phyloP scores from a whole-genome alignment of 1,284 basidiomycete genomes.

The Puccinia polysora region DNA sequence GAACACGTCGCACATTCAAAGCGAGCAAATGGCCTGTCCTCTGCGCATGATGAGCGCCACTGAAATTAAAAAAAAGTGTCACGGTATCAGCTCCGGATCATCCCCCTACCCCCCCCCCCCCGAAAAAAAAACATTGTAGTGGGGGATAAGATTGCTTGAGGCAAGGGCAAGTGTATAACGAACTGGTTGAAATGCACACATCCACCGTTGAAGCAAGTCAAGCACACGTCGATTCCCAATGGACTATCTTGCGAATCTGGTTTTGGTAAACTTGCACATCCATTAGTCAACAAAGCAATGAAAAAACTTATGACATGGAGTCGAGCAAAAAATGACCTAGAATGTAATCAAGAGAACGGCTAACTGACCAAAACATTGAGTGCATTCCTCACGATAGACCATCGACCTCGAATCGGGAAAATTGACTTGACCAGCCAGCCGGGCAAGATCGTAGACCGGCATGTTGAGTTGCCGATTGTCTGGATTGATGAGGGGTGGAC shows the following conservation, averaged over 20 bases:
- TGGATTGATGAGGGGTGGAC: too few relatives aligned
- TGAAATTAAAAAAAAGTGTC: neutral
- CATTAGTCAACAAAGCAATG: neutral
- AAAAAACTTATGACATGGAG: neutral
- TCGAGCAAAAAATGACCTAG: neutral
- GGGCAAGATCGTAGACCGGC: neutral
- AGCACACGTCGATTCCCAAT: slow-evolving; percentile 79
- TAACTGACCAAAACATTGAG: slow-evolving; percentile 77
- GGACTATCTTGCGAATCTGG: slow-evolving; percentile 62
- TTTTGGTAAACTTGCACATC: neutral
- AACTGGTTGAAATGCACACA: slow-evolving; percentile 61
- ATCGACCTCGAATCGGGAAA: slow-evolving; percentile 12
- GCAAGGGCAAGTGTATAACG: slow-evolving; percentile 59
- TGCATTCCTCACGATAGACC: slow-evolving; percentile 83
- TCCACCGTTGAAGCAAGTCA: slow-evolving; percentile 88
- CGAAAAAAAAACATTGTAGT: neutral
- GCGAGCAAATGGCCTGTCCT: slow-evolving; percentile 72
- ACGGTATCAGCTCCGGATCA: neutral
- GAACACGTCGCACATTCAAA: slow-evolving; percentile 73
- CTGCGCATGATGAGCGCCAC: slow-evolving; percentile 60
- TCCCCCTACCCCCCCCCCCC: neutral
- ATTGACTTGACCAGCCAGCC: neutral
- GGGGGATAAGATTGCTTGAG: neutral
- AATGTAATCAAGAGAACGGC: neutral
- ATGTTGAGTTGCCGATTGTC: too few relatives aligned